Evolutionary conservation across 2,329 filamentous ascomycete species (phyloP), one percentile per base, ranked within the genome.

Genomic region (Remersonia thermophila): DNA sequence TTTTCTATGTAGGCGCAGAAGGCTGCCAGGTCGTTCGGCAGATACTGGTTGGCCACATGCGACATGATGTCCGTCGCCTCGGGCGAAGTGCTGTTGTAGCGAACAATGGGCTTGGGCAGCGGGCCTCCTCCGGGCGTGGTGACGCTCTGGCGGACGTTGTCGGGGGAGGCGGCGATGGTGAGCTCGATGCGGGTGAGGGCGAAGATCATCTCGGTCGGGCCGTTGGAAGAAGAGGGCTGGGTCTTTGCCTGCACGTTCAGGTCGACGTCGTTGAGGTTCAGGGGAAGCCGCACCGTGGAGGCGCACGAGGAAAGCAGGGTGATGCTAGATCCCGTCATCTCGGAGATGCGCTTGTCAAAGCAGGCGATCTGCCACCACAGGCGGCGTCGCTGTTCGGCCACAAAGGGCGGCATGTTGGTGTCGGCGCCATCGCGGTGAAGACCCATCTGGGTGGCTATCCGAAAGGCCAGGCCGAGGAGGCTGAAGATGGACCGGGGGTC

Each of bases 321-420:
- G 36, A 75, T 66, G 25, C 66, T 63, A 13, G 67, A 71, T 33
- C 71, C 69, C 3, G 73, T 69, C 54, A 83, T 69, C 52, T 84
- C 80, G 38, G 75, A 69, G 27, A 83, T 69, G 15, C 80, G 75
- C 41, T 69, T 65, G 53, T 86, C 81, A 45, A 83, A 79, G 17
- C 73, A 63, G 11, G 79, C 66, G 12, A 86, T 62, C 23, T 75
- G 72, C 79, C 79, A 85, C 80, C 79, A 84, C 2, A 85, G 59
- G 27, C 80, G 67, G 33, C 80, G 70, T n/a, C 79, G 69, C 55
- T 81, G 69, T 56, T 84, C 80, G 3, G 73, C 68, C 48, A 84
- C 78, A 36, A 76, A 81, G 23, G 62, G 68, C 3, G 56, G 61
- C 3, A 73, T 47, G 43, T 53, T 47, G 35, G 68, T 69, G 37